Conservation (phyloP, 345 rosid genomes). For the Aurinia saxatilis region DNA sequence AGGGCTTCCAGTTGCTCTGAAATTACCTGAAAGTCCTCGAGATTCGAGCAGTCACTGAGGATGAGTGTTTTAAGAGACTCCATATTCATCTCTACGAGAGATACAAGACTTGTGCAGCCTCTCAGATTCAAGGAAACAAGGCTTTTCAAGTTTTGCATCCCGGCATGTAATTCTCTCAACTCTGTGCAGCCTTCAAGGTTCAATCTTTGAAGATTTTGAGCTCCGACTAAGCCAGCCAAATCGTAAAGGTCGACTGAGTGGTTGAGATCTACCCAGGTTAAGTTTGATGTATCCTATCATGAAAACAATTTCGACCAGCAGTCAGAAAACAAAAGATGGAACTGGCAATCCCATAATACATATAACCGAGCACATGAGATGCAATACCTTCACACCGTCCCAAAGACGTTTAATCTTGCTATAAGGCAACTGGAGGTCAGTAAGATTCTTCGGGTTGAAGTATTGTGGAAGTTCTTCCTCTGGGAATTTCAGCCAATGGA, state of each 20-base stretch:
- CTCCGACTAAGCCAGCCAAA: constrained; percentile 16
- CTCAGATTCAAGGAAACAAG: neutral
- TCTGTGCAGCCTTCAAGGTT: constrained; percentile 16
- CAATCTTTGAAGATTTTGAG: constrained; percentile 11
- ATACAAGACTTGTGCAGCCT: neutral
- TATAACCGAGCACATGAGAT: neutral
- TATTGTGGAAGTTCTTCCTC: constrained; percentile 11
- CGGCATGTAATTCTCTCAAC: neutral
- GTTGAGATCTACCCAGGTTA: constrained; percentile 18
- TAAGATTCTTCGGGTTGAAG: constrained; percentile 3
- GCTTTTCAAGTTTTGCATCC: neutral
- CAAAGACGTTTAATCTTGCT: constrained; percentile 25
- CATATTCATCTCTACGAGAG: neutral
- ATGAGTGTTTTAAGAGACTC: constrained; percentile 1
- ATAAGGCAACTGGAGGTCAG: constrained; percentile 6
- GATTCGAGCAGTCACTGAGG: constrained; percentile 13
- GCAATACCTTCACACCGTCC: constrained; percentile 4
- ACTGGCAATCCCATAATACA: neutral
- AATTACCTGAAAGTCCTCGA: constrained; percentile 11
- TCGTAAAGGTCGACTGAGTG: neutral
- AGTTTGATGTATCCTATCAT: constrained; percentile 11
- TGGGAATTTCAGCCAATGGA: constrained; percentile 19
- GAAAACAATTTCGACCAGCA: neutral
- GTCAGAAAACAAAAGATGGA: neutral
- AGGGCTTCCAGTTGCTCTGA: neutral